These are phyloP conservation scores for Solanum paucissectum DNA, from an alignment of 257 asterid genomes.

Conservation along the genomic window DNA sequence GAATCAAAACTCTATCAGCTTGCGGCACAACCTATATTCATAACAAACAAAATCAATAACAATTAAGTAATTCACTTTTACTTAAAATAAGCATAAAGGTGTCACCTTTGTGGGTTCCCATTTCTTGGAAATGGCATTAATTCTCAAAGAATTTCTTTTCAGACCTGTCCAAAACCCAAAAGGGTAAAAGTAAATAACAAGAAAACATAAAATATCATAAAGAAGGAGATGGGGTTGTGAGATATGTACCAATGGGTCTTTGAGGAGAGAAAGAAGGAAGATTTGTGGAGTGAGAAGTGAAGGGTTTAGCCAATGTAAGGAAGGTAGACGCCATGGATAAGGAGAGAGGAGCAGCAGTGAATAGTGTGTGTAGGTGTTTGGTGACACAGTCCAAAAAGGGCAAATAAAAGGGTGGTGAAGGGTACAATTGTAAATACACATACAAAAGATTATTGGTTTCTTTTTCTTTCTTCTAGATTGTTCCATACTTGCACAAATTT, in stretches of 20 bases:
- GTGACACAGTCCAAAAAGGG: neutral
- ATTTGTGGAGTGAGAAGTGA: conserved; percentile 18
- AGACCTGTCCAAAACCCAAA: conserved; percentile 23
- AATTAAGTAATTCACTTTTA: neutral
- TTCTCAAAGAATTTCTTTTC: conserved; percentile 32
- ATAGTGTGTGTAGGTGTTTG: neutral
- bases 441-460: neutral
- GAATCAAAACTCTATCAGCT: conserved; percentile 82
- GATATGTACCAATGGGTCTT: conserved; percentile 19
- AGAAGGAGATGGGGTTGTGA: neutral
- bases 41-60: neutral
- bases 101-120: conserved; percentile 67
- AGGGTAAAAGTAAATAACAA: neutral
- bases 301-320: conserved; percentile 34
- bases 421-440: neutral
- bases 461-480: neutral
- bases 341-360: conserved; percentile 6
- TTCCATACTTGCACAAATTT: neutral
- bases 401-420: neutral
- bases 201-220: neutral
- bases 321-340: conserved; percentile 78
- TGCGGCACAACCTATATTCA: conserved; percentile 69
- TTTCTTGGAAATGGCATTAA: conserved; percentile 51
- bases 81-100: neutral
- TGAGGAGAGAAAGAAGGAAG: conserved; percentile 24